phyloP scores from a whole-genome alignment of 495 filamentous ascomycete genomes.

The Astrocystis sublimbata region DNA sequence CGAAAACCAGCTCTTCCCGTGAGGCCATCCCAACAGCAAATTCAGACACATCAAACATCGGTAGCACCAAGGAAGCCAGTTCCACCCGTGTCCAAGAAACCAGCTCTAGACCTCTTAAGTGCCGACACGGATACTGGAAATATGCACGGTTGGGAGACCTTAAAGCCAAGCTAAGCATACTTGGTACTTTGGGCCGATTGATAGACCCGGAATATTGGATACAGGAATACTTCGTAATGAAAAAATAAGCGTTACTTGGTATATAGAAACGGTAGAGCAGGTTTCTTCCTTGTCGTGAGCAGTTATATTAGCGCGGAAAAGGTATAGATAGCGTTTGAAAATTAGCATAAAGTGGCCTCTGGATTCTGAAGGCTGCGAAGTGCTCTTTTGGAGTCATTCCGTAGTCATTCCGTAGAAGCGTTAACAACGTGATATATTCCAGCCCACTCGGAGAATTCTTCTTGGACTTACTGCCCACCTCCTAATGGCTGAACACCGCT shows the following conservation, averaged over 20 bases:
- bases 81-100: constrained; percentile 12
- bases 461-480: no score
- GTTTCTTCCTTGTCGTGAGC: background rate
- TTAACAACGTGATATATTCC: no score
- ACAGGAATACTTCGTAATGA: background rate
- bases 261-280: background rate
- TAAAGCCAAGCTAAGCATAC: constrained; percentile 39
- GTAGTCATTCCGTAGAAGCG: no score
- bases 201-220: background rate
- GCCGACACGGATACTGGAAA: constrained; percentile 38
- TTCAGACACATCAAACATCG: constrained; percentile 9
- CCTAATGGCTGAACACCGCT: no score
- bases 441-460: no score
- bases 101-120: constrained; percentile 40
- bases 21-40: constrained; percentile 23
- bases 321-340: no score
- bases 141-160: constrained; percentile 50
- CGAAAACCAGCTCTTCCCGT: constrained; percentile 27
- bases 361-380: no score
- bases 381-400: no score
- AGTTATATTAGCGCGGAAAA: background rate
- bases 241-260: background rate
- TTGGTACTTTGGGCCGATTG: background rate
- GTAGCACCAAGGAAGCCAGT: constrained; percentile 29
- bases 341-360: no score